Evolutionary conservation across 495 filamentous ascomycete genomes (phyloP), one percentile per base, ranked within the genome.

Genomic region (Lophiotrema nucula): DNA sequence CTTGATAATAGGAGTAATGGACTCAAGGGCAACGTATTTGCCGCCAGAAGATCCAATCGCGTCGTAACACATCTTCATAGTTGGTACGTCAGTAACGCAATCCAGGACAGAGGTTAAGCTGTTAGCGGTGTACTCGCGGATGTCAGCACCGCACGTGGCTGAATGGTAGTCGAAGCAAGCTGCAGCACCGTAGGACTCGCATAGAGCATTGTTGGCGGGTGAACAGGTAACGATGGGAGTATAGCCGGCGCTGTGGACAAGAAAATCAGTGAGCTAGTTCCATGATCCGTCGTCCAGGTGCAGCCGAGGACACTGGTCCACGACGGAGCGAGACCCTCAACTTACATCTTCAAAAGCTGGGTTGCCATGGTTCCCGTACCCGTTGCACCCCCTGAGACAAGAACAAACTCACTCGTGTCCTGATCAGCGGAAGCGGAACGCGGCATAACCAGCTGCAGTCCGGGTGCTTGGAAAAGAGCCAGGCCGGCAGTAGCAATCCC

Each of bases 31-130:
- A 15, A 44, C 6, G 37, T 62, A 62, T 22, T 19, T 22, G 24
- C 53, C 58, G 1, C 58, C 58, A 21, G 23, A 15, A 15, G 0
- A 12, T 6, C 58, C 53, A n/a, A 62, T 62, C 12, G 58, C 43
- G 3, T 22, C 44, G 27, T 57, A 51, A 39, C 58, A 62, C 44
- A 50, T 28, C 44, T 43, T 43, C 10, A 45, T 62, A n/a, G 58
- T 43, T 22, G 18, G 18, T 33, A 47, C 31, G n/a, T 28, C 26
- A 23, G 43, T 26, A 15, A 62, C 37, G 58, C 58, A 62, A 53
- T 62, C 58, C 27, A 62, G 47, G 2, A 38, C 58, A 8, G 42
- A 56, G 18, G 16, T 39, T 22, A 62, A 53, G 24, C 8, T 26
- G 53, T 51, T 38, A 37, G 19, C 23, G 3, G 53, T 62, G 35